These are phyloP conservation scores for Colletotrichum lupini DNA, from an alignment of 2,329 filamentous ascomycete species.

Conservation along the genomic window DNA sequence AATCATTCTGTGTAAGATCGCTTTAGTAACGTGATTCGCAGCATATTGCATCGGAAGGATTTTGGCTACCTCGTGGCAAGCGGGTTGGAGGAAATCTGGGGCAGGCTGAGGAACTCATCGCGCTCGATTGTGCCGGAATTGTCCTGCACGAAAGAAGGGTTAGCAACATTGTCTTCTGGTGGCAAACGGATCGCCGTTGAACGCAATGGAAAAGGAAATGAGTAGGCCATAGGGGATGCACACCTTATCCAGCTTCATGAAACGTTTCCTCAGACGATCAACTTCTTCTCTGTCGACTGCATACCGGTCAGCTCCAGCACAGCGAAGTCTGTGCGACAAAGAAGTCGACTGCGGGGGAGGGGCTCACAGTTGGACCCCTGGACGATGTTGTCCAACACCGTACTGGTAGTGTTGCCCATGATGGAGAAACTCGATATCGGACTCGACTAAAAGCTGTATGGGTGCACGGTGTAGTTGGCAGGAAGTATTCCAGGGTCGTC, in stretches of 20 bases:
- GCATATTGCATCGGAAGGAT: neutral
- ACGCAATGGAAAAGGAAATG: neutral
- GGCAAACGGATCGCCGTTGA: neutral
- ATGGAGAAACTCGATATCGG: slow-evolving; percentile 33
- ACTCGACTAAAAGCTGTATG: slow-evolving; percentile 13
- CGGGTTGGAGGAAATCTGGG: slow-evolving; percentile 97
- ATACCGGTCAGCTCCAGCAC: slow-evolving; percentile 32
- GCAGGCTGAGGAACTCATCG: slow-evolving; percentile 96
- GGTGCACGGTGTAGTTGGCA: neutral
- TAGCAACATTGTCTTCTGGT: slow-evolving; percentile 12
- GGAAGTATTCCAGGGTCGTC: slow-evolving; percentile 4
- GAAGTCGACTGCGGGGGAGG: slow-evolving; percentile 36
- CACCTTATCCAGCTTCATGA: slow-evolving; percentile 99
- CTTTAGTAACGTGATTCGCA: neutral
- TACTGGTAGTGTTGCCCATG: slow-evolving; percentile 77
- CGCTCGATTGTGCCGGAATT: slow-evolving; percentile 98
- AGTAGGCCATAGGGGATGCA: slow-evolving; percentile 36
- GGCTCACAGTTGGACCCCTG: slow-evolving; percentile 91
- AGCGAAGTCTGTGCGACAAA: slow-evolving; percentile 27
- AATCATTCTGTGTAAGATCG: slow-evolving; percentile 80
- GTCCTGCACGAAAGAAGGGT: slow-evolving; percentile 67
- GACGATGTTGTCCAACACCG: slow-evolving; percentile 94
- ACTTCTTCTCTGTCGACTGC: slow-evolving; percentile 97
- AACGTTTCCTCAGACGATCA: slow-evolving; percentile 92
- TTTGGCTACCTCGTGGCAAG: slow-evolving; percentile 83